phyloP scores from a whole-genome alignment of 2,329 filamentous ascomycete genomes.

The Microsporum ferrugineum region DNA sequence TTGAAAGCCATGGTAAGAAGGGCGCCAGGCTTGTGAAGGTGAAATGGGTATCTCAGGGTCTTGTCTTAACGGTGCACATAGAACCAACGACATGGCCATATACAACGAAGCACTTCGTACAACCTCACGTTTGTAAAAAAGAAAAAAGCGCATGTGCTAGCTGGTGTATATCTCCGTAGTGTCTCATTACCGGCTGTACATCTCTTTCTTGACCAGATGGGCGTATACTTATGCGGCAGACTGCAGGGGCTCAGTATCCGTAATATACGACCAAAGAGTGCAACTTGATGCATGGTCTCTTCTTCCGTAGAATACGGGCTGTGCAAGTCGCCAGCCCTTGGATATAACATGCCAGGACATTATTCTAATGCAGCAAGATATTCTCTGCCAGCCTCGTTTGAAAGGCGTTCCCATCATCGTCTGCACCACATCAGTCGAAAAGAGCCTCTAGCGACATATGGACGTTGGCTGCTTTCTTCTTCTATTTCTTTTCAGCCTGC shows the following conservation, averaged over 20 bases:
- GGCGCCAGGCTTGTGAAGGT: background rate
- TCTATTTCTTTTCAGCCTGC: background rate
- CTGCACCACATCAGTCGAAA: background rate
- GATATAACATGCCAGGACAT: background rate
- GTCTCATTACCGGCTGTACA: background rate
- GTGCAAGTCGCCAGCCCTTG: background rate
- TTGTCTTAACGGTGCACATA: background rate
- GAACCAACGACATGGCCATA: background rate
- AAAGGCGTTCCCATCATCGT: background rate
- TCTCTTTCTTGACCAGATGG: background rate
- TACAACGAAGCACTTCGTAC: constrained; percentile 1
- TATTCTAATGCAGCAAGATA: background rate
- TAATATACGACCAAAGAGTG: background rate
- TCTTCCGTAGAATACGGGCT: background rate
- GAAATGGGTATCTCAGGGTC: background rate
- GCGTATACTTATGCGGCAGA: background rate
- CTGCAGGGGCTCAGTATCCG: background rate
- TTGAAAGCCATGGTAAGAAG: background rate
- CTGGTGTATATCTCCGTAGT: background rate
- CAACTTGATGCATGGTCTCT: too few relatives aligned
- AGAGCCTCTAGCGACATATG: background rate
- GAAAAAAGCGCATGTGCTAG: background rate
- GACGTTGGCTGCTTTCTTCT: background rate
- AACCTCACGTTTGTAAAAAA: background rate
- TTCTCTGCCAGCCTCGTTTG: background rate